Evolutionary conservation across 768 basidiomycete species (phyloP).

Genomic region (Phlebiopsis gigantea): DNA sequence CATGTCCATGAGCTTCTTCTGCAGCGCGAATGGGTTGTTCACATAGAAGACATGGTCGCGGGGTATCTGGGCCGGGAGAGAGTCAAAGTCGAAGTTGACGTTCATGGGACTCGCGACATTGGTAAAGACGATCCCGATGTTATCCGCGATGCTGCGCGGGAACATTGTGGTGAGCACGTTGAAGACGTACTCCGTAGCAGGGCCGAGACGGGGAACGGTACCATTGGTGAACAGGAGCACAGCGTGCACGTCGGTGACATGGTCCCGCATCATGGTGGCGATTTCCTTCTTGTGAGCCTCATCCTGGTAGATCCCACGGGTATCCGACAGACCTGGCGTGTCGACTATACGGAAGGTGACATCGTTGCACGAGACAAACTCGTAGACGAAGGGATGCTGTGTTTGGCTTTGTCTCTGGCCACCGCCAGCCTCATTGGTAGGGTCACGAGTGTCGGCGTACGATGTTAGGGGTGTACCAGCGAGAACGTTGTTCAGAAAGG

Average conservation of each 20-base stretch:
- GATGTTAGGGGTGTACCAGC: not conserved
- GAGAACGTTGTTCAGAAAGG: not conserved
- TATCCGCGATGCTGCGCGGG: not conserved
- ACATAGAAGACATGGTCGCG: not conserved
- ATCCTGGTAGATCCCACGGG: not conserved
- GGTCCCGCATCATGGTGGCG: not conserved
- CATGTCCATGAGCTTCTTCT: not conserved
- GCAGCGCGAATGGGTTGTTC: not conserved
- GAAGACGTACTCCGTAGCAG: not conserved
- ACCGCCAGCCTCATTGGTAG: not conserved
- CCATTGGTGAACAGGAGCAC: not conserved
- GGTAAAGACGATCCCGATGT: not conserved
- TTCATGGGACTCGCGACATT: not conserved
- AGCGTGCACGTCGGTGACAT: not conserved
- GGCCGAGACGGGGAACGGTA: not conserved
- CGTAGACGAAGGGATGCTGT: not conserved
- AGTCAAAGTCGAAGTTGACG: not conserved
- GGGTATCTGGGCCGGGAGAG: not conserved
- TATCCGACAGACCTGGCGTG: not conserved
- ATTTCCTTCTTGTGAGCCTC: not conserved
- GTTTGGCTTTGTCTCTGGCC: not conserved
- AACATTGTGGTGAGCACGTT: not conserved
- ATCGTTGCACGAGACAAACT: not conserved
- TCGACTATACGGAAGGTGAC: not conserved
- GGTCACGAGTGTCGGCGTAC: not conserved